These are phyloP conservation scores for Domatiomyces catenatus DNA, from an alignment of 2,329 filamentous ascomycete genomes.

Conservation along the genomic window DNA sequence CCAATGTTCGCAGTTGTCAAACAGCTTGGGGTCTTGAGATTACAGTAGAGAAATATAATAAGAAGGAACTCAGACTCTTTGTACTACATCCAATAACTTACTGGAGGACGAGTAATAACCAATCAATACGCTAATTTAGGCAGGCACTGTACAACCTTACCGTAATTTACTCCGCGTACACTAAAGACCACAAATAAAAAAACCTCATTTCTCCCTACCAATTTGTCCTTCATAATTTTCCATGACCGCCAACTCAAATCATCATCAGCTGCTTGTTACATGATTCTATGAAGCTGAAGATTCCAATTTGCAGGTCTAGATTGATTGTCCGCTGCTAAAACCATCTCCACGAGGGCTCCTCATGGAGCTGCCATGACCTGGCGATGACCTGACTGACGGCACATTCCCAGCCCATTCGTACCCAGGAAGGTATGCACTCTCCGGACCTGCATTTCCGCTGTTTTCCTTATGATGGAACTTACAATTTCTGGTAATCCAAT, in stretches of 20 bases:
- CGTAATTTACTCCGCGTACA: not conserved
- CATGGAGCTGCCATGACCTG: conserved; percentile 44
- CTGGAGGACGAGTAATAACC: too few species aligned
- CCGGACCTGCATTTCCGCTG: conserved; percentile 5
- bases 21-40: not conserved
- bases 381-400: conserved; percentile 52
- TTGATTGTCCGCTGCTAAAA: conserved; percentile 55
- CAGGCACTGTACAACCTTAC: not conserved
- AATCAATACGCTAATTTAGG: too few species aligned
- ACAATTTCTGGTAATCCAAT: conserved; percentile 11
- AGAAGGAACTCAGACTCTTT: not conserved
- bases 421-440: not conserved
- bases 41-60: not conserved
- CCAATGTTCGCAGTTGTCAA: not conserved
- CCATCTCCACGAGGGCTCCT: conserved; percentile 60
- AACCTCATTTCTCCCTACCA: not conserved
- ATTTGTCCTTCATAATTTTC: conserved; percentile 21
- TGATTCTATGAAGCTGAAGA: conserved; percentile 46
- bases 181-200: not conserved
- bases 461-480: conserved; percentile 10
- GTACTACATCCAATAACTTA: not conserved
- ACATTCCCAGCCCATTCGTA: conserved; percentile 26
- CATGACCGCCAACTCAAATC: conserved; percentile 63
- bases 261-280: conserved; percentile 43
- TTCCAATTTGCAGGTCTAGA: conserved; percentile 61